Conservation (phyloP, 495 filamentous ascomycete species). For the Oleoguttula mirabilis region DNA sequence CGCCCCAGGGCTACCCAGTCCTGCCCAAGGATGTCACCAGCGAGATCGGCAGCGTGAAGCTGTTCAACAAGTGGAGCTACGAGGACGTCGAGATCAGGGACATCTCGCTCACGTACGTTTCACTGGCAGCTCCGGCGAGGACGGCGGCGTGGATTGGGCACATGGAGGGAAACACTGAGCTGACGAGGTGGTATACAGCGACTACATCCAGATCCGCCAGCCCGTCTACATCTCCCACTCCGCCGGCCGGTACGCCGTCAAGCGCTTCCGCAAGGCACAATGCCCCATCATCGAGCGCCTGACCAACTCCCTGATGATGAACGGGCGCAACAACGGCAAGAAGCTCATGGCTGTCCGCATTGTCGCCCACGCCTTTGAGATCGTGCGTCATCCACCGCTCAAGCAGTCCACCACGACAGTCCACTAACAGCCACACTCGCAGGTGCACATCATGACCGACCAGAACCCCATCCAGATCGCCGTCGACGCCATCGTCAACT, state of each 20-base stretch:
- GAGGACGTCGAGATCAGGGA: conserved; percentile 99
- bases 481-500: conserved; percentile 99
- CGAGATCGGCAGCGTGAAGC: conserved; percentile 88
- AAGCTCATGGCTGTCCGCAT: conserved; percentile 99
- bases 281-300: conserved; percentile 99
- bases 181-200: conserved; percentile 45
- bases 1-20: conserved; percentile 37
- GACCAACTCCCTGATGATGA: conserved; percentile 99
- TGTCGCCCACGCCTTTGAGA: conserved; percentile 97
- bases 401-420: conserved; percentile 99
- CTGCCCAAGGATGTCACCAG: conserved; percentile 89
- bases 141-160: neutral
- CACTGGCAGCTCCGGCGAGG: too few species aligned
- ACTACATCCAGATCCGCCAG: conserved; percentile 98
- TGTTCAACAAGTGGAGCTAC: conserved; percentile 97
- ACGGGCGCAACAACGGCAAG: conserved; percentile 99
- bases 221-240: conserved; percentile 98
- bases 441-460: conserved; percentile 99
- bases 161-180: conserved; percentile 7
- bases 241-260: conserved; percentile 94
- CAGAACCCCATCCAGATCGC: conserved; percentile 99
- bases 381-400: conserved; percentile 50
- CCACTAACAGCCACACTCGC: conserved; percentile 41
- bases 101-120: conserved; percentile 98
- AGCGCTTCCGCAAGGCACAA: conserved; percentile 99